These are phyloP conservation scores for Tympanopsis confertula DNA, from an alignment of 2,329 filamentous ascomycete genomes.

Conservation along the genomic window DNA sequence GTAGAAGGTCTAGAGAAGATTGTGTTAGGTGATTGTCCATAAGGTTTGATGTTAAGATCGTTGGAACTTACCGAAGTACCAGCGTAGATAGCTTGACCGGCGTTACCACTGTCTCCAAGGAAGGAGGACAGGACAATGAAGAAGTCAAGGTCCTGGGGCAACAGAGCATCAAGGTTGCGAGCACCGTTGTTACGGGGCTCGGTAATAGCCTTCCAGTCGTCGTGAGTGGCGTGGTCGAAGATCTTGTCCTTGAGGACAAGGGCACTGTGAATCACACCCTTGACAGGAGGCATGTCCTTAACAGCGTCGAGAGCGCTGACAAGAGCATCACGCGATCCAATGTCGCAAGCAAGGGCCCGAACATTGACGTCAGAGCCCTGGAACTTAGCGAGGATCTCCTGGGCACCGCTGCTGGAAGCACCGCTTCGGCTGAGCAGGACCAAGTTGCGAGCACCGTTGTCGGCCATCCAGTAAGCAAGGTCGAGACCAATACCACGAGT, in stretches of 20 bases:
- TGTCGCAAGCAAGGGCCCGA: constrained; percentile 32
- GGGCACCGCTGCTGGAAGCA: constrained; percentile 24
- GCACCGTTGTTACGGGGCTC: constrained; percentile 20
- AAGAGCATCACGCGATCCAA: too few relatives aligned
- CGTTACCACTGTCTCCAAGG: constrained; percentile 13
- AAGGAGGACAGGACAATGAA: constrained; percentile 15
- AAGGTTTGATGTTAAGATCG: too few relatives aligned
- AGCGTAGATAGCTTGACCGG: constrained; percentile 13
- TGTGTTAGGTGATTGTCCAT: too few relatives aligned
- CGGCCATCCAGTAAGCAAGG: background rate
- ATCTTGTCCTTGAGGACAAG: constrained; percentile 31
- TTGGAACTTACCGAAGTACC: constrained; percentile 6
- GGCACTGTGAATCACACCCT: constrained; percentile 33
- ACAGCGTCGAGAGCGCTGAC: constrained; percentile 28
- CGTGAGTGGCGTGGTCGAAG: constrained; percentile 15
- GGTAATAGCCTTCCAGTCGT: constrained; percentile 18
- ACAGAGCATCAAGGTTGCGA: constrained; percentile 15
- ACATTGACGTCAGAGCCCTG: too few relatives aligned
- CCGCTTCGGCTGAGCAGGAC: constrained; percentile 22
- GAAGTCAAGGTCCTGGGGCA: constrained; percentile 12
- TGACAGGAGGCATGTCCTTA: constrained; percentile 25
- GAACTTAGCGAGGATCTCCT: too few relatives aligned
- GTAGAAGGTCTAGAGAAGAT: constrained; percentile 11
- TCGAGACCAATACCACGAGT: background rate
- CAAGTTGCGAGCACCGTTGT: constrained; percentile 3